Conservation (phyloP, 2,329 filamentous ascomycete species). For the Aspergillus felis region DNA sequence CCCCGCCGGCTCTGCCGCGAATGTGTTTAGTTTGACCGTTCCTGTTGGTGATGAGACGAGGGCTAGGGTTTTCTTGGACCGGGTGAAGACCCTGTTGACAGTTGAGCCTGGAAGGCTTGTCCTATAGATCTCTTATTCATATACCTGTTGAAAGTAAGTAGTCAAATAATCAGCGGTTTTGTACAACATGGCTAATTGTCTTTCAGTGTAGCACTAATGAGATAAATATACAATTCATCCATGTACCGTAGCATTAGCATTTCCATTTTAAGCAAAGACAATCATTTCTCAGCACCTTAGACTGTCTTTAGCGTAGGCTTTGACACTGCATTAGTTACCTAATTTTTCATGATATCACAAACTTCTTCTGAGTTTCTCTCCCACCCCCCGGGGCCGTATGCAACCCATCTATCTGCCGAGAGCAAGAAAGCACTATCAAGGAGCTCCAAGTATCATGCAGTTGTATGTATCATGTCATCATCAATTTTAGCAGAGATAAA, state of each 20-base stretch:
- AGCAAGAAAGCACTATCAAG: background rate
- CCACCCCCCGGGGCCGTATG: background rate
- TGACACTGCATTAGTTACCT: background rate
- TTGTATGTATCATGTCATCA: constrained; percentile 24
- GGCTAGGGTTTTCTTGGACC: constrained; percentile 76
- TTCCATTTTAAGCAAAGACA: background rate
- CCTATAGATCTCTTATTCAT: constrained; percentile 31
- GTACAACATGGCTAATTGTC: background rate
- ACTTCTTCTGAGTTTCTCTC: background rate
- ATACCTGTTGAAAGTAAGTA: background rate
- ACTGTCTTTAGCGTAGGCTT: background rate
- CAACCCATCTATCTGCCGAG: background rate
- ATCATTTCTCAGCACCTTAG: background rate
- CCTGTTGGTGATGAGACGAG: constrained; percentile 76
- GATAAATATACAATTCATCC: background rate
- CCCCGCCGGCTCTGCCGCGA: constrained; percentile 52
- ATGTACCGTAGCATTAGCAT: background rate
- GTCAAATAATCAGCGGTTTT: background rate
- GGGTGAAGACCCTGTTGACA: constrained; percentile 80
- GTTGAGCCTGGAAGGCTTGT: constrained; percentile 73
- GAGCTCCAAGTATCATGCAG: background rate
- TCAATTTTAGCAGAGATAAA: constrained; percentile 14
- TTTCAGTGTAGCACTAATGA: background rate
- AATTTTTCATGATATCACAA: background rate
- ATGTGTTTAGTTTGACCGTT: constrained; percentile 79